Evolutionary conservation across 768 basidiomycete genomes (phyloP), one percentile per base, ranked within the genome.

Genomic region (Mycena sanguinolenta): DNA sequence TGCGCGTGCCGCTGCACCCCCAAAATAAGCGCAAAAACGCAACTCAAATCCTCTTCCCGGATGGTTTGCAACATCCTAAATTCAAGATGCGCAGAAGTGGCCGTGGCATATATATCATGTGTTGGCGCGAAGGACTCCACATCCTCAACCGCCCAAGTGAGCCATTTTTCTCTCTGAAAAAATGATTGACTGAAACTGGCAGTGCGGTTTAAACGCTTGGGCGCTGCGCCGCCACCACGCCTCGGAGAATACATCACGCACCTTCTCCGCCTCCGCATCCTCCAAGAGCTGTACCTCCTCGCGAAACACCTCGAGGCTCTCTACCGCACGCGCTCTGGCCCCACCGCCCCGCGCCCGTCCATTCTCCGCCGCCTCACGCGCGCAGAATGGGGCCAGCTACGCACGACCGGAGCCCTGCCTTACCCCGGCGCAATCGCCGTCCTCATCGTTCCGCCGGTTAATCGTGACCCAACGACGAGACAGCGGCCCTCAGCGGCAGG

Each of bases 221-320:
- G 79, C 1, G 73, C 75, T 44, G 30, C 71, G 1, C 63, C 85
- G 4, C 86, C 86, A 68, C 77, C 86, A 17, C 80, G 85, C 38
- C 79, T 93, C 21, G 77, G 80, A 12, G 81, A 85, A 28, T 90
- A 95, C 52, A 85, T 93, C 39, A 82, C 82, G 2, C 90, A 94
- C 74, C 83, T 91, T 27, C 82, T 95, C 13, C 92, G 93, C 53
- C 78, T 92, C 17, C 89, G 94, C 21, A 86, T 94, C 16, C 81
- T 95, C 2, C 93, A 95, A 77, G 95, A 95, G 74, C 79, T 95
- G 8, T 85, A 90, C 44, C 77, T 94, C 7, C 78, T 95, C 49
- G 82, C 80, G 0, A 85, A 87, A 16, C 78, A 77, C 9, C 76
- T 92, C 53, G 78, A 82, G 32, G 16, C 14, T 0, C 71, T 73